Evolutionary conservation across 805 yeast species (phyloP).

Genomic region (Ogataea sp.): DNA sequence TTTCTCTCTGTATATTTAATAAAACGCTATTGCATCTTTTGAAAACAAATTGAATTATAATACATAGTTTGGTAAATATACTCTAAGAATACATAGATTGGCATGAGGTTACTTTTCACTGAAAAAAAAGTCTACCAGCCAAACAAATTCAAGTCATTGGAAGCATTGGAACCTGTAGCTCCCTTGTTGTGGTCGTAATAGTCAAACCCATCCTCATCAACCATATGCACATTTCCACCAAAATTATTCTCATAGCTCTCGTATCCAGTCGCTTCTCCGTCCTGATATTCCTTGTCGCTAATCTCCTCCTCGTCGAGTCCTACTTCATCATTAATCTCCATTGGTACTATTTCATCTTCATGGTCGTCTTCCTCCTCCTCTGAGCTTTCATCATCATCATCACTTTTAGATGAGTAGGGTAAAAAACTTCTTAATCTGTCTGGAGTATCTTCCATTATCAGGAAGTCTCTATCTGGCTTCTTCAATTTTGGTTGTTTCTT

Average conservation of each 20-base stretch:
- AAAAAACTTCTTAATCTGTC: conserved; percentile 20
- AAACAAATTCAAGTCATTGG: conserved; percentile 7
- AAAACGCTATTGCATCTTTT: no score
- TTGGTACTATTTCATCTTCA: background rate
- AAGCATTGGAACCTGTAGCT: conserved; percentile 4
- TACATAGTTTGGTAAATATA: background rate
- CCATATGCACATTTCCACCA: background rate
- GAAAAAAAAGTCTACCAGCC: no score
- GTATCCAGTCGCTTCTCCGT: background rate
- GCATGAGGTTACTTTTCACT: no score
- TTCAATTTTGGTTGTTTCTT: conserved; percentile 9
- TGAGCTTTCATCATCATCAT: conserved; percentile 16
- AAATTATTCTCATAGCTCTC: background rate
- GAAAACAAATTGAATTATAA: no score
- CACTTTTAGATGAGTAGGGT: conserved; percentile 24
- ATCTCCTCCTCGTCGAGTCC: background rate
- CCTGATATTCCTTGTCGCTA: background rate
- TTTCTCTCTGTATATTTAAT: background rate
- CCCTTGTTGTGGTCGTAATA: conserved; percentile 22
- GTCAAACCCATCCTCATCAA: conserved; percentile 8
- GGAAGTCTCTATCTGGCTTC: conserved; percentile 19
- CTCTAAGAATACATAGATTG: background rate
- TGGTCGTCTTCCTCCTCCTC: conserved; percentile 5
- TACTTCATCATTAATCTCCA: conserved; percentile 3
- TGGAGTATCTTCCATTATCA: conserved; percentile 28